Evolutionary conservation across 768 basidiomycete species (phyloP).

Genomic region (Ramaria sp.): DNA sequence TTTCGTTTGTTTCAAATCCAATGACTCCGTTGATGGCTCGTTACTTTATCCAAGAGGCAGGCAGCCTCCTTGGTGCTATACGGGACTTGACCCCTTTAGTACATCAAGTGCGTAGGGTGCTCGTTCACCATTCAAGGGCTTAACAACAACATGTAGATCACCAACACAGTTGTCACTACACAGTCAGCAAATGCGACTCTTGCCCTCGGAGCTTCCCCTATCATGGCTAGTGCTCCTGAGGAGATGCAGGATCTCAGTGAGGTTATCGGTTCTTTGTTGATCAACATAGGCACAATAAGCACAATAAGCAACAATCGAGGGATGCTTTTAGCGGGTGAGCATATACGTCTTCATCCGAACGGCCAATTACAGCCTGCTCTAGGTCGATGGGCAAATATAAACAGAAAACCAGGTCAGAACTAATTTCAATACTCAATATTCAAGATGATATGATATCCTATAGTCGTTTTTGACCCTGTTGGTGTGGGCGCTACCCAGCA

Average conservation of each 20-base stretch:
- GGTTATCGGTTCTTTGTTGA: slow-evolving; percentile 55
- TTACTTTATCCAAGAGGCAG: slow-evolving; percentile 32
- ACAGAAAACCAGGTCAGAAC: slow-evolving; percentile 4
- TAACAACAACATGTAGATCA: slow-evolving; percentile 49
- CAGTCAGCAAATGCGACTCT: slow-evolving; percentile 88
- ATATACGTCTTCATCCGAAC: background rate
- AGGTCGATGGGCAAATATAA: slow-evolving; percentile 6
- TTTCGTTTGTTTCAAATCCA: slow-evolving; percentile 12
- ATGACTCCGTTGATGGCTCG: slow-evolving; percentile 19
- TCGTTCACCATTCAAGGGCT: background rate
- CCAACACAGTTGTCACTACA: slow-evolving; percentile 78
- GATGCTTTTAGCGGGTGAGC: slow-evolving; percentile 62
- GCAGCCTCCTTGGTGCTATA: slow-evolving; percentile 38
- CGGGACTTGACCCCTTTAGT: slow-evolving; percentile 53
- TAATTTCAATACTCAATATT: slow-evolving; percentile 2
- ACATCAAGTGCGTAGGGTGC: slow-evolving; percentile 50
- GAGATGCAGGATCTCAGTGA: slow-evolving; percentile 75
- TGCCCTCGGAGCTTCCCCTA: slow-evolving; percentile 80
- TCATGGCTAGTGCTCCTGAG: slow-evolving; percentile 79
- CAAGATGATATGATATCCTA: slow-evolving; percentile 46
- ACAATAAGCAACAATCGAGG: slow-evolving; percentile 58
- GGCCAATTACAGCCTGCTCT: background rate
- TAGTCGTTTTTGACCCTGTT: slow-evolving; percentile 81
- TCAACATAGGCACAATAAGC: slow-evolving; percentile 88
- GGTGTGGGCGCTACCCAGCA: slow-evolving; percentile 76